Evolutionary conservation across 2,329 filamentous ascomycete genomes (phyloP).

Genomic region (Cephalotrichum gorgonifer): DNA sequence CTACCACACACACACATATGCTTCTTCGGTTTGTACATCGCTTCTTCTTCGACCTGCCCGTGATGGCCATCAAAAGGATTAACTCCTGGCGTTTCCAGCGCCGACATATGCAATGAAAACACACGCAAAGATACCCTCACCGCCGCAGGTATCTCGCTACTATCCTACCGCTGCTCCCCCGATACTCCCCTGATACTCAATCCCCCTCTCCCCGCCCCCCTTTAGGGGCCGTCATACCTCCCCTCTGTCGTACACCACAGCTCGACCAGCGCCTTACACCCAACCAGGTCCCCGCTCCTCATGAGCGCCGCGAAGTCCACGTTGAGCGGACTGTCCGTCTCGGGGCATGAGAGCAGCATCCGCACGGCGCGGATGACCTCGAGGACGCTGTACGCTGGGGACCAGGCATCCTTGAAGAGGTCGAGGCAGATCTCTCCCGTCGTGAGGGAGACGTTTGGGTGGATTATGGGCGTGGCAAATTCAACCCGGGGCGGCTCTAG

Average conservation of each 20-base stretch:
- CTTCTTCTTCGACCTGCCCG: no score
- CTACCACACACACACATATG: neutral
- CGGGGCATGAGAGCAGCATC: slow-evolving; percentile 56
- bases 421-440: slow-evolving; percentile 93
- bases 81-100: neutral
- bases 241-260: slow-evolving; percentile 45
- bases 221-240: slow-evolving; percentile 8
- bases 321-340: slow-evolving; percentile 66
- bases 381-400: slow-evolving; percentile 72
- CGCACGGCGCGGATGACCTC: slow-evolving; percentile 64
- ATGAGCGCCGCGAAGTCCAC: slow-evolving; percentile 67
- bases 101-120: neutral
- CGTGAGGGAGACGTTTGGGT: slow-evolving; percentile 62
- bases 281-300: slow-evolving; percentile 56
- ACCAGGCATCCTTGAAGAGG: slow-evolving; percentile 70
- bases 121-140: neutral
- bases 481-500: slow-evolving; percentile 63
- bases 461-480: slow-evolving; percentile 77
- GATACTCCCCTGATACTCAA: neutral
- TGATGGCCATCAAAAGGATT: neutral
- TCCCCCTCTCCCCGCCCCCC: neutral
- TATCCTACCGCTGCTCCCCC: neutral
- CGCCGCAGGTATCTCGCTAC: neutral
- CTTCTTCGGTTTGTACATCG: neutral
- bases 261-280: slow-evolving; percentile 59